Conservation (phyloP, 495 filamentous ascomycete species). For the Podospora conica region DNA sequence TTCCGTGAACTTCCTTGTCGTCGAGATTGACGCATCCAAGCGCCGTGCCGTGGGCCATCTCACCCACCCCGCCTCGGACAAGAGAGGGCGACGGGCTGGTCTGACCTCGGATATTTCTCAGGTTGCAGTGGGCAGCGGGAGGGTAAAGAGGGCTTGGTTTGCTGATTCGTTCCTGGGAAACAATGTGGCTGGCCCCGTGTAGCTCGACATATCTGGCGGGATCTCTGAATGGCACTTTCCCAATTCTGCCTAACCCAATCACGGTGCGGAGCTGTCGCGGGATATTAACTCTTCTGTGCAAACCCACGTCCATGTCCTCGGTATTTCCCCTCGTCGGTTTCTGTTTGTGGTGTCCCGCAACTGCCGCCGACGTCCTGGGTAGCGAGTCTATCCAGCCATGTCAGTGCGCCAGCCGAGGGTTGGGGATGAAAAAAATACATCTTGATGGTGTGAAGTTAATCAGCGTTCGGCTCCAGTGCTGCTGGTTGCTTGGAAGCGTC, state of each 20-base stretch:
- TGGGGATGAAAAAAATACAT: neutral
- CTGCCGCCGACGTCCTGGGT: slow-evolving; percentile 8
- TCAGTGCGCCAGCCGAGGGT: slow-evolving; percentile 7
- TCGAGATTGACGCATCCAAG: neutral
- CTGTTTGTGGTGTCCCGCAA: slow-evolving; percentile 10
- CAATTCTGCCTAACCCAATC: slow-evolving; percentile 21
- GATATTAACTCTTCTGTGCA: slow-evolving; percentile 22
- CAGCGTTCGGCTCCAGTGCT: neutral
- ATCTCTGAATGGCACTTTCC: slow-evolving; percentile 21
- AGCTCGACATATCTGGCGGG: neutral
- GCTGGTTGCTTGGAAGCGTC: slow-evolving; percentile 4
- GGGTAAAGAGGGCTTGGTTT: neutral
- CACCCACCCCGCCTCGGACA: neutral
- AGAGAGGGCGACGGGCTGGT: neutral
- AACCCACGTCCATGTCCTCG: slow-evolving; percentile 35
- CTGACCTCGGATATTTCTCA: neutral
- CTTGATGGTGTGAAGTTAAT: neutral
- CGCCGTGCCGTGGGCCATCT: neutral
- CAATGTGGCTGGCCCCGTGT: neutral
- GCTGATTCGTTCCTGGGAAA: neutral
- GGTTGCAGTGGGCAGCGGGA: neutral
- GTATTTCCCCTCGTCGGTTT: slow-evolving; percentile 18
- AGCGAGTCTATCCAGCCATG: slow-evolving; percentile 15
- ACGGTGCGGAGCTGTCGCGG: slow-evolving; percentile 21
- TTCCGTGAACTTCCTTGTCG: neutral